Percentiles rank a stretch among this genome's conserved stretches.
These are phyloP conservation scores for Clarireedia monteithiana DNA, from an alignment of 2,329 filamentous ascomycete species.

Conservation along the genomic window DNA sequence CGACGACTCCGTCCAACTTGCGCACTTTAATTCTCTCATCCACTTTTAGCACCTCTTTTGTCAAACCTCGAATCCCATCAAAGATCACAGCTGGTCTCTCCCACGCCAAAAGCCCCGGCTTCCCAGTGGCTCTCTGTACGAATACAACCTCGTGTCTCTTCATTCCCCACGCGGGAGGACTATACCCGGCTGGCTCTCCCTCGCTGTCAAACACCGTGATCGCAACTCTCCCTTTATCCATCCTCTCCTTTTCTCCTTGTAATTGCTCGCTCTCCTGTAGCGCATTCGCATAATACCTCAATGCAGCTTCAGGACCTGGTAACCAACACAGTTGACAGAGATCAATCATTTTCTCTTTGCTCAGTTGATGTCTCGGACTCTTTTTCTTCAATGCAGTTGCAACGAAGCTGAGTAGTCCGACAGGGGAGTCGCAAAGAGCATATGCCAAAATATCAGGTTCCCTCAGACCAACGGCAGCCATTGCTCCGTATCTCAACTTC, in stretches of 20 bases:
- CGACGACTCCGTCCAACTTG: constrained; percentile 17
- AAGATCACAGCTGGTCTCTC: constrained; percentile 20
- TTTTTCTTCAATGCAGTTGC: constrained; percentile 39
- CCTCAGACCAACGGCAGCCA: constrained; percentile 17
- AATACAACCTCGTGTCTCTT: constrained; percentile 20
- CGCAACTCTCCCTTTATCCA: constrained; percentile 12
- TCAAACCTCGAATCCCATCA: constrained; percentile 21
- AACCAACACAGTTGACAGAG: constrained; percentile 58
- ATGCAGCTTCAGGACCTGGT: constrained; percentile 53
- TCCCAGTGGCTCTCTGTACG: constrained; percentile 19
- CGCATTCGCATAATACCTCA: constrained; percentile 45
- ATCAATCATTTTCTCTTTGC: constrained; percentile 48
- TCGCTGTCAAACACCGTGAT: constrained; percentile 22
- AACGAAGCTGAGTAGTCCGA: constrained; percentile 48
- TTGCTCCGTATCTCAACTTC: constrained; percentile 8
- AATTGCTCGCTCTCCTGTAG: constrained; percentile 14
- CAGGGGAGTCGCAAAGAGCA: constrained; percentile 54
- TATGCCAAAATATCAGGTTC: constrained; percentile 42
- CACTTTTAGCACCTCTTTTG: constrained; percentile 12
- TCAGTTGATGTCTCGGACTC: constrained; percentile 35
- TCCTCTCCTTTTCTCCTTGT: constrained; percentile 3
- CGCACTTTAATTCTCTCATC: constrained; percentile 16
- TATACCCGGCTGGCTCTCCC: constrained; percentile 13
- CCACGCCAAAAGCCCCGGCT: constrained; percentile 17
- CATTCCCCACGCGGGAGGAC: constrained; percentile 22